Base-by-base conservation (phyloP, 148 eudicot genomes). In the Rhododendron griersonianum region DNA sequence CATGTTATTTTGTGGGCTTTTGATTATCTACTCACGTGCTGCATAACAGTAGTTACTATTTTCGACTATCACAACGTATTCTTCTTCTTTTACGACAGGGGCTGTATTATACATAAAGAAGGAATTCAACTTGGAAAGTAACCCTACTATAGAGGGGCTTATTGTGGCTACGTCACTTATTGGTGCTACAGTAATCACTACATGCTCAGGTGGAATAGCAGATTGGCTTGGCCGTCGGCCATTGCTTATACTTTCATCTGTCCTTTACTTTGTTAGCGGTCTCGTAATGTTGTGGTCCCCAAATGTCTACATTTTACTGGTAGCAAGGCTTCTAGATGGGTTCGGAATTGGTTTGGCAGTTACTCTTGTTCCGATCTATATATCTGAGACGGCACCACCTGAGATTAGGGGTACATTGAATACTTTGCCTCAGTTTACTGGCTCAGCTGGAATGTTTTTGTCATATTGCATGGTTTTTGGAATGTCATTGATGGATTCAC, bases 101-200 rank as follows among this genome's bases (percentile, higher is more conserved):
- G 91, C 95, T 69, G 84, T 94, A 65, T 90, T 96, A 41, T 96
- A 96, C 89, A 93, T 96, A 85, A 94, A 92, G 86, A 80, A 86
- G 85, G 99, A 96, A 69, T 89, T 95, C 21, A 73, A 84, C 50
- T 85, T 96, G 57, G 89, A 85, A 21, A 89, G 39, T 63, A 28
- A 81, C 19, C 74, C 93, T 65, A 83, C 94, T 8, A 23, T 92
- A 47, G 99, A 96, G 87, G 98, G 98, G 67, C 95, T 96, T 71
- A 91, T 96, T 7, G 98, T 96, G 55, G 99, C 99, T 85, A 96
- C 92, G 97, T 96, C 99, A 35, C 93, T 96, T n/a, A 96, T 96
- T 84, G 99, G 99, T 78, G 99, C 99, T 63, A 94, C 96, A 10
- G 59, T 89, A 39, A 90, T 96, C 59, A 96, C 99, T 71, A 94